Evolutionary conservation across 2,329 filamentous ascomycete species (phyloP).

Genomic region (Botrytis sinoallii): DNA sequence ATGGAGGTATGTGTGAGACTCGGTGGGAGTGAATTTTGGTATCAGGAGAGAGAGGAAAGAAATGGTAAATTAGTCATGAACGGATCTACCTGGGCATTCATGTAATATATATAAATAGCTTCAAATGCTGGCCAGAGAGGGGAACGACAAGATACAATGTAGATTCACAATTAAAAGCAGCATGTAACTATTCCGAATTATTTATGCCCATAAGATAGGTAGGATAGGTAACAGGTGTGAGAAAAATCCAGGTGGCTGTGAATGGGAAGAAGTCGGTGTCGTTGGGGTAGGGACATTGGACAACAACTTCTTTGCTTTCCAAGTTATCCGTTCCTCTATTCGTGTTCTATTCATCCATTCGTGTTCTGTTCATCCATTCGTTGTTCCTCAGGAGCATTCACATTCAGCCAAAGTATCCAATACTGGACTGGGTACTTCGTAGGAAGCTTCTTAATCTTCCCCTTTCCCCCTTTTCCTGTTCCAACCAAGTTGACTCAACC

Average conservation of each 20-base stretch:
- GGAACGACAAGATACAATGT: neutral
- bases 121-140: neutral
- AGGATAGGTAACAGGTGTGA: neutral
- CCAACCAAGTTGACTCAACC: neutral
- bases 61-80: neutral
- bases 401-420: neutral
- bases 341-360: neutral
- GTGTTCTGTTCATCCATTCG: neutral
- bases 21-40: neutral
- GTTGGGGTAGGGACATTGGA: neutral
- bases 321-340: neutral
- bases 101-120: neutral
- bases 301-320: neutral
- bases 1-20: neutral
- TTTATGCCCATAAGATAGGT: neutral
- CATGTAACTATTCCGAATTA: constrained; percentile 13
- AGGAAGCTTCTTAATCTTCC: neutral
- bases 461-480: neutral
- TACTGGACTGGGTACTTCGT: neutral
- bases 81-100: neutral
- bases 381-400: neutral
- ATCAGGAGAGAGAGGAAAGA: neutral
- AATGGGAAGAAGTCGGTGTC: constrained; percentile 10
- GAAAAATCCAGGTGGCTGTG: constrained; percentile 17
- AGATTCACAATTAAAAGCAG: constrained; percentile 14